Evolutionary conservation across 192 early-diverging fungal species (phyloP).

Genomic region (Coemansia sp.): DNA sequence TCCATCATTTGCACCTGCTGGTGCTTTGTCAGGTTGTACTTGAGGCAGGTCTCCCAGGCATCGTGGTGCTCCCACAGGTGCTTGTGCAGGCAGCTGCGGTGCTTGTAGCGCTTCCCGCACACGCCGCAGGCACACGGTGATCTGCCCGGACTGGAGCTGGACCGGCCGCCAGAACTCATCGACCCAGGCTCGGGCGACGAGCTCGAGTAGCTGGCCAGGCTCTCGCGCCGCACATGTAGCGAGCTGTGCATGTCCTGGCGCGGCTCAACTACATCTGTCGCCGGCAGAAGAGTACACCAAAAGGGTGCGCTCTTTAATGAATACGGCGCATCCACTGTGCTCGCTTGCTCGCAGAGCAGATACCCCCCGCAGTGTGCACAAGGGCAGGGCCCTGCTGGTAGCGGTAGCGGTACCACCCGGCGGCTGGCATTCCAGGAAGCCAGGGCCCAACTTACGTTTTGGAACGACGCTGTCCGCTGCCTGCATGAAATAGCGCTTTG

Average conservation of each 20-base stretch:
- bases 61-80: constrained; percentile 62
- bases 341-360: no score
- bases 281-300: no score
- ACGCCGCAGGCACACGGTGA: constrained; percentile 48
- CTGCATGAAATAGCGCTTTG: no score
- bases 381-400: no score
- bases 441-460: no score
- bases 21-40: constrained; percentile 59
- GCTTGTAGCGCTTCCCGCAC: constrained; percentile 60
- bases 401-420: no score
- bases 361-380: no score
- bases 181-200: constrained; percentile 36
- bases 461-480: no score
- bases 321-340: no score
- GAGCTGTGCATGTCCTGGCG: constrained; percentile 12
- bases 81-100: constrained; percentile 56
- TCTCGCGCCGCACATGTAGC: constrained; percentile 15
- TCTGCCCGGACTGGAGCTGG: constrained; percentile 42
- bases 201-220: constrained; percentile 33
- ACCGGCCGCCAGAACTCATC: constrained; percentile 23
- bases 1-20: constrained; percentile 66
- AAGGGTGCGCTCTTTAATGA: no score
- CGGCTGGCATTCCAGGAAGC: no score
- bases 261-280: constrained; percentile 13
- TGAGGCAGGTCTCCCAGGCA: constrained; percentile 55